These are phyloP conservation scores for Hypoxylon sp. DNA, from an alignment of 2,329 filamentous ascomycete species.

Conservation along the genomic window DNA sequence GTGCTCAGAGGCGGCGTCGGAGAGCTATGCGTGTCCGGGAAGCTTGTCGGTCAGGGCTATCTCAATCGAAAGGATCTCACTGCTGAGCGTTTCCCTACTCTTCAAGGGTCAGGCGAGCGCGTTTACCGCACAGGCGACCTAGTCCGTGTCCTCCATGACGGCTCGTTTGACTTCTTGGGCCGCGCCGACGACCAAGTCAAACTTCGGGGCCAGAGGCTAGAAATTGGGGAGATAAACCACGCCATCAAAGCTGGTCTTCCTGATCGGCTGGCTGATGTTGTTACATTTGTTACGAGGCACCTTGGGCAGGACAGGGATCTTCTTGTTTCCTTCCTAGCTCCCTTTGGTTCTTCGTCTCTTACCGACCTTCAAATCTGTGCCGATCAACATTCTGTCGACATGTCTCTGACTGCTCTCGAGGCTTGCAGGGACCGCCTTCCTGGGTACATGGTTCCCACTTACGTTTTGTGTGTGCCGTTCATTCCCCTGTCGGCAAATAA, in stretches of 20 bases:
- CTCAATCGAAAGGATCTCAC: conserved; percentile 85
- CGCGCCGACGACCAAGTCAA: conserved; percentile 94
- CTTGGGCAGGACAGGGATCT: conserved; percentile 81
- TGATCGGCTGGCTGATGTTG: conserved; percentile 72
- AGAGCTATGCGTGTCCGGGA: conserved; percentile 89
- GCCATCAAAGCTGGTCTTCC: conserved; percentile 74
- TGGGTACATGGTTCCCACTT: conserved; percentile 91
- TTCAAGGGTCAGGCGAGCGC: conserved; percentile 68
- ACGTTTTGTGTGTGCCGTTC: conserved; percentile 77
- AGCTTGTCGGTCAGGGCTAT: conserved; percentile 90
- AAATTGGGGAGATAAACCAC: conserved; percentile 92
- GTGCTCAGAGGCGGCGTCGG: conserved; percentile 84
- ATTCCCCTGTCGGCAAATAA: conserved; percentile 91
- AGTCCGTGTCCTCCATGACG: conserved; percentile 83
- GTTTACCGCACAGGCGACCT: conserved; percentile 92
- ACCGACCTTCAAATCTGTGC: conserved; percentile 46
- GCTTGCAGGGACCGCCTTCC: conserved; percentile 80
- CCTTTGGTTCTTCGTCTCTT: conserved; percentile 32
- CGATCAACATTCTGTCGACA: conserved; percentile 53
- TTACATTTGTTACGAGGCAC: conserved; percentile 80
- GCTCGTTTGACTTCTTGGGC: conserved; percentile 88
- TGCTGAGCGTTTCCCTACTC: conserved; percentile 77
- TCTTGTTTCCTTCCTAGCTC: conserved; percentile 80
- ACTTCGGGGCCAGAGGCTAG: conserved; percentile 86
- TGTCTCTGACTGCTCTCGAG: conserved; percentile 64